Evolutionary conservation across 139 green algal species (phyloP).

Genomic region (Chlamydomonas applanata): DNA sequence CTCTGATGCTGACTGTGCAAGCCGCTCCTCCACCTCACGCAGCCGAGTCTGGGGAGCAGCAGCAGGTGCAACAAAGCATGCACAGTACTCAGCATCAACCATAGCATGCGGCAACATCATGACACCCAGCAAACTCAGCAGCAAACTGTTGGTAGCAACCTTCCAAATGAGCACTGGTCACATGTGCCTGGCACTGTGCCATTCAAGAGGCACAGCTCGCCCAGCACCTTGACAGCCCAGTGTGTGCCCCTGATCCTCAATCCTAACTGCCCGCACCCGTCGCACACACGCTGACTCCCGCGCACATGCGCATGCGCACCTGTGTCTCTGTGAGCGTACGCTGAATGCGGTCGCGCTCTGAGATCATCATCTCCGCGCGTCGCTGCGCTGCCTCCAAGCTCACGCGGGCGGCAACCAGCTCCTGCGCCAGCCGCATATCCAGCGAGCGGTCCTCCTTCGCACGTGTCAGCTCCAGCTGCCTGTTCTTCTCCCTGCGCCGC

Average conservation of each 20-base stretch:
- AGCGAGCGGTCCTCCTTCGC: conserved; percentile 1
- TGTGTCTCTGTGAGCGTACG: conserved; percentile 39
- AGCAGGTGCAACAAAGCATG: not conserved
- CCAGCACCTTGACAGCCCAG: no score
- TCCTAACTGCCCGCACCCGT: not conserved
- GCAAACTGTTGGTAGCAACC: not conserved
- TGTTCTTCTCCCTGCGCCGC: conserved; percentile 22
- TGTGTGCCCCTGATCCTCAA: no score
- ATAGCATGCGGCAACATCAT: not conserved
- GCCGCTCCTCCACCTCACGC: conserved; percentile 44
- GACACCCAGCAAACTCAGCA: not conserved
- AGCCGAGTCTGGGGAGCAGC: conserved; percentile 21
- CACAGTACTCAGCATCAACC: not conserved
- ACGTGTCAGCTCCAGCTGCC: conserved; percentile 9
- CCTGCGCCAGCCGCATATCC: conserved; percentile 26
- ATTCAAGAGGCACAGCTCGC: no score
- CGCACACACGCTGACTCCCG: not conserved
- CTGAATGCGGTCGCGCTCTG: conserved; percentile 38
- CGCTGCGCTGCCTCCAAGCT: conserved; percentile 32
- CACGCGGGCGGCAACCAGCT: conserved; percentile 47
- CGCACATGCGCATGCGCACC: conserved; percentile 11
- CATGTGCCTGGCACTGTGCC: no score
- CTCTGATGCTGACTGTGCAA: conserved; percentile 38
- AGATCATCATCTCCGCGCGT: conserved; percentile 42
- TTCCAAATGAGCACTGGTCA: no score